Evolutionary conservation across 352 stramenopile species (phyloP).

Genomic region (Plasmopara muralis): DNA sequence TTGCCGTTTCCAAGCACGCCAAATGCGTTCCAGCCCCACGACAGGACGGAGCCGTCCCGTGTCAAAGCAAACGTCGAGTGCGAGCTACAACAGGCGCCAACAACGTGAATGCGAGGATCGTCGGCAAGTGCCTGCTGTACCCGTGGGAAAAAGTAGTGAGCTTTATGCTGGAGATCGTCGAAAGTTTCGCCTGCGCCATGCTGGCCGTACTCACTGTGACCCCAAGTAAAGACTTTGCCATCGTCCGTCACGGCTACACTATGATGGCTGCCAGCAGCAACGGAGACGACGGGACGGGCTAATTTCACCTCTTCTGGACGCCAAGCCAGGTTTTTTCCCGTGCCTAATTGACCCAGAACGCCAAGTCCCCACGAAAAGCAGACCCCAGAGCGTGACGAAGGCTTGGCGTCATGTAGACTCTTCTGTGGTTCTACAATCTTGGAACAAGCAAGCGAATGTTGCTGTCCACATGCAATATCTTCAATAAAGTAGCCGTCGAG

Average conservation of each 20-base stretch:
- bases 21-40: conserved; percentile 86
- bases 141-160: conserved; percentile 67
- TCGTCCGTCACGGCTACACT: conserved; percentile 55
- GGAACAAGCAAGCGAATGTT: conserved; percentile 66
- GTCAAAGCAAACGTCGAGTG: conserved; percentile 70
- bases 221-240: conserved; percentile 66
- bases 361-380: conserved; percentile 76
- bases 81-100: conserved; percentile 48
- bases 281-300: conserved; percentile 38
- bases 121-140: conserved; percentile 45
- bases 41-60: conserved; percentile 52
- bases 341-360: conserved; percentile 62
- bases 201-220: conserved; percentile 79
- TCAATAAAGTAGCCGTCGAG: conserved; percentile 47
- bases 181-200: conserved; percentile 59
- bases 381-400: conserved; percentile 28
- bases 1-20: conserved; percentile 70
- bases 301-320: conserved; percentile 51
- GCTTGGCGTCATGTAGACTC: conserved; percentile 10
- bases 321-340: conserved; percentile 59
- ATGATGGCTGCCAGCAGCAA: conserved; percentile 71
- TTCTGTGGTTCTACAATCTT: conserved; percentile 5
- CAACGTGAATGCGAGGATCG: conserved; percentile 25
- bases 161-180: conserved; percentile 64
- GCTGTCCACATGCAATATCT: conserved; percentile 67